phyloP scores from a whole-genome alignment of 257 asterid genomes.

The Solanum sparsipilum region DNA sequence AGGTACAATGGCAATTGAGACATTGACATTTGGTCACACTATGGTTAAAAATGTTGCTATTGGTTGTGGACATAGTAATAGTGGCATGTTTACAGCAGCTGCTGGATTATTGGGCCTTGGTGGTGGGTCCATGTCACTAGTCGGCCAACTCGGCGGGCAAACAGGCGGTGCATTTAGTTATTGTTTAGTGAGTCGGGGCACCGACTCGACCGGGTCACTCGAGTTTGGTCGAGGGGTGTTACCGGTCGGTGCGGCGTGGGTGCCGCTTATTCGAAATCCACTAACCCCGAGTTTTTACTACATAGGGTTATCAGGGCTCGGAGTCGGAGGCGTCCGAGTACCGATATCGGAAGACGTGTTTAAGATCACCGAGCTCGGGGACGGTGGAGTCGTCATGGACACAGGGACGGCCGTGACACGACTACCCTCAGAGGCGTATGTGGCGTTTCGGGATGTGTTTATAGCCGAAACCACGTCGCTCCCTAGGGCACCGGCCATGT shows the following conservation, averaged over 20 bases:
- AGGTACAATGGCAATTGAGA: constrained; percentile 76
- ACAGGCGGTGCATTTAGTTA: constrained; percentile 75
- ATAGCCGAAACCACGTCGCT: constrained; percentile 41
- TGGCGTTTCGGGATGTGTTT: constrained; percentile 52
- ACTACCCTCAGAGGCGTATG: constrained; percentile 52
- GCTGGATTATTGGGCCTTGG: constrained; percentile 85
- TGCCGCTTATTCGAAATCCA: constrained; percentile 45
- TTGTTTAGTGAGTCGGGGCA: constrained; percentile 78
- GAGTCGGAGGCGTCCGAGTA: constrained; percentile 55
- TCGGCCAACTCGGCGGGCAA: constrained; percentile 76
- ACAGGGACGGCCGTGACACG: constrained; percentile 83
- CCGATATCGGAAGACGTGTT: constrained; percentile 46
- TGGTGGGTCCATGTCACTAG: constrained; percentile 80
- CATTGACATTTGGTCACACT: constrained; percentile 50
- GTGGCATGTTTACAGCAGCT: constrained; percentile 82
- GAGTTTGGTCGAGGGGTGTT: constrained; percentile 62
- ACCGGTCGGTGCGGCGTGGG: constrained; percentile 87
- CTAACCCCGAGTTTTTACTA: constrained; percentile 67
- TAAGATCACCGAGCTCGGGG: constrained; percentile 33
- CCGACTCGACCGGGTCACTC: constrained; percentile 52
- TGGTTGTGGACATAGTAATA: constrained; percentile 81
- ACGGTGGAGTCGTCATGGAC: constrained; percentile 86
- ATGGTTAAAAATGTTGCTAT: constrained; percentile 58
- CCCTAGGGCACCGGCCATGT: constrained; percentile 37
- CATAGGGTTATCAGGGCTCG: constrained; percentile 61